Evolutionary conservation across 2,329 filamentous ascomycete species (phyloP).

Genomic region (Ophiostoma pallidulum): DNA sequence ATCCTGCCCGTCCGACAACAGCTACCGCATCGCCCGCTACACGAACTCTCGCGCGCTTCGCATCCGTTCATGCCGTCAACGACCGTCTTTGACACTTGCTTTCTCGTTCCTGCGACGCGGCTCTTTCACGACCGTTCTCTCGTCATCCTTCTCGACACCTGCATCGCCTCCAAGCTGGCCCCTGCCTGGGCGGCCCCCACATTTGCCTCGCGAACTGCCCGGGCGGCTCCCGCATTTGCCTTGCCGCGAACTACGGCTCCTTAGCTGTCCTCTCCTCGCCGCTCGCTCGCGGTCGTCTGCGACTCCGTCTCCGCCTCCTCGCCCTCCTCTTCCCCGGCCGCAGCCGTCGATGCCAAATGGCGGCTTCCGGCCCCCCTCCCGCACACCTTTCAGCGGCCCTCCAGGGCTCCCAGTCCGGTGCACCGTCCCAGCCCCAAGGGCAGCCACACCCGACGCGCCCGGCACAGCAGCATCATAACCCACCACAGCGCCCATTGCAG

Average conservation of each 20-base stretch:
- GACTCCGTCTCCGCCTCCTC: neutral
- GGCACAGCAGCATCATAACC: neutral
- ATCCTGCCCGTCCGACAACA: neutral
- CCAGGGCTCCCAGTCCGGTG: neutral
- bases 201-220: neutral
- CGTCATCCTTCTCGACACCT: neutral
- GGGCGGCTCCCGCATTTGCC: neutral
- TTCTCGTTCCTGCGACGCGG: slow-evolving; percentile 2
- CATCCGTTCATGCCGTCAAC: slow-evolving; percentile 8
- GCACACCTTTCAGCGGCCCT: neutral
- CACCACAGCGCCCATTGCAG: slow-evolving; percentile 1
- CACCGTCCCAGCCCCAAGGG: neutral
- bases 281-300: neutral
- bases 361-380: neutral
- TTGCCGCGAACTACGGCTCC: slow-evolving; percentile 1
- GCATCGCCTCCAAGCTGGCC: slow-evolving; percentile 6
- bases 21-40: no score
- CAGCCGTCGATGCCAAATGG: slow-evolving; percentile 1
- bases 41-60: neutral
- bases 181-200: neutral
- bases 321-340: neutral
- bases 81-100: neutral
- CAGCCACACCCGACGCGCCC: neutral
- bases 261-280: neutral
- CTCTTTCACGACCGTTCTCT: neutral